Base-by-base conservation (phyloP, 768 basidiomycete species). In the Calvatia gigantea region DNA sequence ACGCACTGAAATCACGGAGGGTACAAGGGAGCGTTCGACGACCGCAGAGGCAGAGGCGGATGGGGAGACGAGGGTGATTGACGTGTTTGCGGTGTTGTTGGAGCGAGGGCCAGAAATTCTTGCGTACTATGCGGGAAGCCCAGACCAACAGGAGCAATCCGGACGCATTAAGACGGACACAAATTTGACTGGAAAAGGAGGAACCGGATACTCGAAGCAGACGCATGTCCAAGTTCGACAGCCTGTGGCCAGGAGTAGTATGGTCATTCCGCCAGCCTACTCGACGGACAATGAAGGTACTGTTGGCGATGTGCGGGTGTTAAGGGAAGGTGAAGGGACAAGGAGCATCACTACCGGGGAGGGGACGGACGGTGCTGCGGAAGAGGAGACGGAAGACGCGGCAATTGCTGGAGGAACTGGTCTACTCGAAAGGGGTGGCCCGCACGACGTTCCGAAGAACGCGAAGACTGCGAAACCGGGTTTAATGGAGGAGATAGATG, bases 381-480 rank as follows among this genome's bases (percentile, higher is more conserved):
- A 58, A 14, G 46, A 35, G n/a, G 50, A 57, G 19, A 58, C 51
- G n/a, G 58, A 62, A 6, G 67, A 70, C 48, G 69, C 69, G 2
- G 61, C 70, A 3, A 33, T 76, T 25, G 72, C 73, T n/a, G 57
- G 74, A 38, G 73, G 75, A 4, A 65, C 57, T 23, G 71, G 70
- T 12, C 71, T 74, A 60, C 65, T 70, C 1, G 65, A 66, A 4
- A 67, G 71, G 55, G 66, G 65, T 4, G 70, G 70, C 7, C 62
- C 69, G 0, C 67, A 69, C 50, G 67, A 61, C 6, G 61, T 52
- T 19, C 54, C 61, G 39, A 56, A 58, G 7, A 64, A 55, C 25
- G 58, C 63, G 4, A 59, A 53, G 15, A 51, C 57, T 14, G 43
- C 58, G 11, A 51, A 61, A 5, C 33, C 52, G 14, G 55, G 56